Evolutionary conservation across 257 asterid species (phyloP), one percentile per base, ranked within the genome.

Genomic region (Nicotiana knightiana): DNA sequence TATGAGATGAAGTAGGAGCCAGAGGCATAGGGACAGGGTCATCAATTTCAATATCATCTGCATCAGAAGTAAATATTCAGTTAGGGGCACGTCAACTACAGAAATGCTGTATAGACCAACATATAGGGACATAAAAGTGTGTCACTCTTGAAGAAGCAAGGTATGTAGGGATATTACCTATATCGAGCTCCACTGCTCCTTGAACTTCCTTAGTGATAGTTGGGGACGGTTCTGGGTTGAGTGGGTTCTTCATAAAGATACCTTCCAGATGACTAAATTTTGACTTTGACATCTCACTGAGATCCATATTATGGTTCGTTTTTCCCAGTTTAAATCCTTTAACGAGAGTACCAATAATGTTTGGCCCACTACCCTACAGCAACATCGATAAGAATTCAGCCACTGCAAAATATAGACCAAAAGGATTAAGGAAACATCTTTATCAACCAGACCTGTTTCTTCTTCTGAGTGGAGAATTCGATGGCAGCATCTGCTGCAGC

Each of bases 31-130:
- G 91, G 78, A 80, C 79, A 81, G 92, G 90, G 79, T 93, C 97
- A 80, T 94, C 98, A 85, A 93, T 94, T 87, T 89, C 96, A 53
- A 94, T 93, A 88, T 94, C 97, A 85, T 93, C 97, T 92, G 92
- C 67, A 85, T 24, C 32, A 43, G 16, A 80, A 53, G 64, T 68
- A 53, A 78, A 64, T 65, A 32, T 65, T 85, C 79, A 85, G 67
- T 76, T 33, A 48, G 16, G 33, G 88, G 39, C 81, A 83, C 84
- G 66, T 21, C 68, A 51, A 75, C 62, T 48, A 48, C 8, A 3
- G 62, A 24, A 73, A 48, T 75, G 63, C 46, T 51, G 62, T 48
- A 75, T 26, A 73, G 9, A 73, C 15, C 61, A 46, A 46, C 46
- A 46, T 71, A 83, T 65, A 70, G 55, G 75, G 83, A 83, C 64